Evolutionary conservation across 352 stramenopile species (phyloP), one percentile per base, ranked within the genome.

Genomic region (Halophytophthora batemanensis): DNA sequence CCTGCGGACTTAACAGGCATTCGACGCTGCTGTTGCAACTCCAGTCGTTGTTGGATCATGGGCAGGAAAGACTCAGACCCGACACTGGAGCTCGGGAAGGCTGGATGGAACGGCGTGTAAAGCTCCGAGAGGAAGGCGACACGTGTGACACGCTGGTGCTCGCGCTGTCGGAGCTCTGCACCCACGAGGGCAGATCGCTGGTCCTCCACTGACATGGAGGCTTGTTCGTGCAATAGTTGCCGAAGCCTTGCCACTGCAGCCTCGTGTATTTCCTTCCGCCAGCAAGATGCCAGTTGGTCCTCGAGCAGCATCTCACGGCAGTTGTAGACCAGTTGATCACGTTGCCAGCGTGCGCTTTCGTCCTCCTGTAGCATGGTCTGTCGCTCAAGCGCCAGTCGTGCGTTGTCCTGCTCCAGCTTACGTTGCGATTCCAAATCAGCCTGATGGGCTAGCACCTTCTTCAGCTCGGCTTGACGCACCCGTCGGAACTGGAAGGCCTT

Each of bases 41-140:
- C 41, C 52, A 69, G 50, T 56, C 65, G 71, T 25, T 60, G 61
- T 11, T 77, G 61, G 36, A 87, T 68, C 17, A 53, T 59, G 36
- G 77, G 76, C 11, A 90, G 43, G 37, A 86, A 77, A 2, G 69
- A 61, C 46, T 87, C 77, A 0, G 61, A 80, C 12, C 64, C 60
- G 11, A 61, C 25, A 19, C 50, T 56, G 1, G 77, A 82, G 21
- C 45, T 45, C 0, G 61, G 40, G 33, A 82, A 90, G 51, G 74
- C 85, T 18, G 80, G 75, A 34, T 71, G 56, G 36, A 86, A 79
- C 21, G 75, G 66, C 10, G 64, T 64, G 49, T 88, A 88, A 10
- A 90, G 43, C 37, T 84, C 77, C 0, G 56, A 68, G 12, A 87
- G 50, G 22, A 71, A 74, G 6, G 46, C 7, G 10, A 55, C 57